Evolutionary conservation across 768 basidiomycete genomes (phyloP), one percentile per base, ranked within the genome.

Genomic region (Tricholoma terreum): DNA sequence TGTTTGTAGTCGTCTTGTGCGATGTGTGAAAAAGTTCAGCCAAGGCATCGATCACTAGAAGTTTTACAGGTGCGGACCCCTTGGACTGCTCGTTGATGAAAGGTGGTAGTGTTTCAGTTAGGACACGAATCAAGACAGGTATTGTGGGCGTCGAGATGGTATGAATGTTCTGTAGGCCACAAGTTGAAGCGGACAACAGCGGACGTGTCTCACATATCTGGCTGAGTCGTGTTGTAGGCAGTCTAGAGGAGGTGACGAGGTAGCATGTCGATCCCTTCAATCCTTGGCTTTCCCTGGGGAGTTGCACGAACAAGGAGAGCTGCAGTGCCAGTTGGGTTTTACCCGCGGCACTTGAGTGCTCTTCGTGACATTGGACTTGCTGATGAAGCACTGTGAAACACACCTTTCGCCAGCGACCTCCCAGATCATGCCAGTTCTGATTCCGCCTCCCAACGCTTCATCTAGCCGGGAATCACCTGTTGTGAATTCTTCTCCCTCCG

Each of bases 271-370:
- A 84, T 33, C 89, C 91, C 9, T 67, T 75, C 27, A 88, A 69
- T 19, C 87, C 90, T 8, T 84, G 84, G 4, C 77, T 71, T 43
- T 69, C 66, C 46, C 19, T 64, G 21, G 90, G 84, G 0, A 91
- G 77, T 67, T 98, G 95, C 0, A 90, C 88, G 19, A 82, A 77
- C 30, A 96, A 75, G 3, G 92, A 84, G 17, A 93, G 80, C 62
- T 95, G 94, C 12, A 99, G 77, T 3, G 89, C 90, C 4, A 98
- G 72, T 64, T 98, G 94, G 0, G 94, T 94, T 74, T 99, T 99
- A 36, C 97, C 97, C 24, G 96, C 86, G 21, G 94, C 88, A 67
- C 97, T 99, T 67, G 14, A 35, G 38, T 1, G 17, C 5, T 57
- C 8, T n/a, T 43, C 3, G 35, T 52, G 19, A 66, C 10, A 34